Conservation (phyloP, 257 asterid species). For the Solanum pimpinellifolium region DNA sequence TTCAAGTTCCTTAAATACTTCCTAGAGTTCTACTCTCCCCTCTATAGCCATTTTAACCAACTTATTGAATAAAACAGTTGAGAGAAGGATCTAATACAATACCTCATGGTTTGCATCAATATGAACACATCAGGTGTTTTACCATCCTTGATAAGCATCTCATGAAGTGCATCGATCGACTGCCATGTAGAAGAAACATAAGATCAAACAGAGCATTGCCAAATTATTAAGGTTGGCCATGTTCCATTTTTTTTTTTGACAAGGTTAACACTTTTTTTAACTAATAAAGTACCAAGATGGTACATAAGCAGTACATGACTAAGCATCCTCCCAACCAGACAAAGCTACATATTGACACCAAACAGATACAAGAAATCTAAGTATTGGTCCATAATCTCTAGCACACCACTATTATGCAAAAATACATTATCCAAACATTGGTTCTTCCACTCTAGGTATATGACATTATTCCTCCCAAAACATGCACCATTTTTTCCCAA, state of each 20-base stretch:
- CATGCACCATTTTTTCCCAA: neutral
- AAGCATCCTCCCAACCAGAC: neutral
- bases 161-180: constrained; percentile 68
- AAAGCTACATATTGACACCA: neutral
- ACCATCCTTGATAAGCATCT: constrained; percentile 68
- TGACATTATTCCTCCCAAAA: neutral
- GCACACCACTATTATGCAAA: neutral
- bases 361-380: neutral
- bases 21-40: neutral
- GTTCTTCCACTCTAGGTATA: neutral
- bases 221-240: neutral
- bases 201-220: neutral
- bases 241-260: neutral
- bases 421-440: neutral
- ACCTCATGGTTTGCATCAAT: constrained; percentile 77
- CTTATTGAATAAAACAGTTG: neutral
- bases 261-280: neutral
- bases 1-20: neutral
- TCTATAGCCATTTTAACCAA: neutral
- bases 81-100: neutral
- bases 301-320: neutral
- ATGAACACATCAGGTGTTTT: constrained; percentile 61
- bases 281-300: neutral
- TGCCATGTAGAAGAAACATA: constrained; percentile 22
- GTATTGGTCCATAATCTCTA: neutral